Conservation (phyloP, 2,329 filamentous ascomycete genomes). For the Cercospora sojina region DNA sequence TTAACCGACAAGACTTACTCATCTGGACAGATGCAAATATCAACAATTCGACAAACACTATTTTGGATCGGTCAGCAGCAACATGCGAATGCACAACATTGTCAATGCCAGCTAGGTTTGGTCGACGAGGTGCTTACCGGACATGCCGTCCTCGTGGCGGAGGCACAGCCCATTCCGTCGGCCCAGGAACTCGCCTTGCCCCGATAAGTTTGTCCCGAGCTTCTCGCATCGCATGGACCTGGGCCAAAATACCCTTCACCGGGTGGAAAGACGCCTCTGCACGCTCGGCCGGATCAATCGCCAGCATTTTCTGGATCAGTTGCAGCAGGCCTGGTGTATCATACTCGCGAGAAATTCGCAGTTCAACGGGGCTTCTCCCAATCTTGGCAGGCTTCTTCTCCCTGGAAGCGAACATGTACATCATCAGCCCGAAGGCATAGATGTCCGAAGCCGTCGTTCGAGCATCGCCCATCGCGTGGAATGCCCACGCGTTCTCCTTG, state of each 20-base stretch:
- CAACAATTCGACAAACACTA: background rate
- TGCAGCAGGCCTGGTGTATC: slow-evolving; percentile 13
- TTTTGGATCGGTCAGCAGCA: background rate
- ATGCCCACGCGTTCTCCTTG: background rate
- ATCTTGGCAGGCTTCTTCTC: background rate
- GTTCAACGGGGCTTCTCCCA: slow-evolving; percentile 5
- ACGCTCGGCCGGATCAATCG: slow-evolving; percentile 15
- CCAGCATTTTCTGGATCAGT: slow-evolving; percentile 15
- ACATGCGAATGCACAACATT: background rate
- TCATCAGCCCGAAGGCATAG: slow-evolving; percentile 26
- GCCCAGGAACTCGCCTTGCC: background rate
- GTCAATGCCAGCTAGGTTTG: background rate
- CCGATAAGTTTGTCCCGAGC: slow-evolving; percentile 16
- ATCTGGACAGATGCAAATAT: background rate
- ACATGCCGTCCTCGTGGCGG: background rate
- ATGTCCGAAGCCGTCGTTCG: slow-evolving; percentile 19
- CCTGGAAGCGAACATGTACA: slow-evolving; percentile 18
- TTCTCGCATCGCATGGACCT: slow-evolving; percentile 14
- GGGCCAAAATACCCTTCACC: slow-evolving; percentile 11
- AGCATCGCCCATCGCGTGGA: background rate
- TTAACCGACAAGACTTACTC: background rate
- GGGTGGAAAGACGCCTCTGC: slow-evolving; percentile 19
- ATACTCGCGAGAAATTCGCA: slow-evolving; percentile 14
- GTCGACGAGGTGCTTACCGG: background rate
- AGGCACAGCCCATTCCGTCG: background rate